Base-by-base conservation (phyloP, 179 eudicot genomes). In the Sideroxylon spinosum region DNA sequence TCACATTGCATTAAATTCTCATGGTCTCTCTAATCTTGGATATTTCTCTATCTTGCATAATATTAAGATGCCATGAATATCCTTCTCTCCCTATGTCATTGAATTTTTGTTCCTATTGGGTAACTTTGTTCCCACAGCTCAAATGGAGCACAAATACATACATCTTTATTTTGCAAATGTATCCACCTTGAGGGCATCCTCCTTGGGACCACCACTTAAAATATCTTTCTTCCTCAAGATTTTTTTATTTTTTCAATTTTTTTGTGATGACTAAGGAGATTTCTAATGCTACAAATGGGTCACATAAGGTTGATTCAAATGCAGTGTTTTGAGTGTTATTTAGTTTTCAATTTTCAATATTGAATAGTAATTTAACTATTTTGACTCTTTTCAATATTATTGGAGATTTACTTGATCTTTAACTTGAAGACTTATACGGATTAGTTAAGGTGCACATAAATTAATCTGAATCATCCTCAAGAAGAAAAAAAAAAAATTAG, bases 1-100 rank as follows among this genome's bases (percentile, higher is more conserved):
- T 49, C 77, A 76, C 78, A 69, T 70, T 76, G 64, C 57, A 8
- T 62, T 23, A 67, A 77, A 61, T 83, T 76, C 82, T 53, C 65
- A 46, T 37, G 79, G 77, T 59, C 76, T 77, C 68, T 32, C 78
- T 59, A 64, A 64, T 55, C 37, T 29, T 44, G 68, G 80, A 20
- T 53, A 63, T 50, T 70, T 26, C 69, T 73, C 3, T 19, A 48
- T 62, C 71, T 50, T 14, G 52, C 56, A 29, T 9, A 32, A 59
- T 16, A 48, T 77, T 65, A n/a, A 20, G 14, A 46, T 48, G 25
- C 29, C 23, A 48, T 26, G 37, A 60, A 74, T 53, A 32, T 62
- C 59, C 78, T 62, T 63, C 46, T 49, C 16, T 23, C 23, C 28
- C 13, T 61, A 60, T 76, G 68, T 69, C 16, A 50, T 80, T 11